Conservation (phyloP, 257 asterid genomes). For the Ilex aquifolium region DNA sequence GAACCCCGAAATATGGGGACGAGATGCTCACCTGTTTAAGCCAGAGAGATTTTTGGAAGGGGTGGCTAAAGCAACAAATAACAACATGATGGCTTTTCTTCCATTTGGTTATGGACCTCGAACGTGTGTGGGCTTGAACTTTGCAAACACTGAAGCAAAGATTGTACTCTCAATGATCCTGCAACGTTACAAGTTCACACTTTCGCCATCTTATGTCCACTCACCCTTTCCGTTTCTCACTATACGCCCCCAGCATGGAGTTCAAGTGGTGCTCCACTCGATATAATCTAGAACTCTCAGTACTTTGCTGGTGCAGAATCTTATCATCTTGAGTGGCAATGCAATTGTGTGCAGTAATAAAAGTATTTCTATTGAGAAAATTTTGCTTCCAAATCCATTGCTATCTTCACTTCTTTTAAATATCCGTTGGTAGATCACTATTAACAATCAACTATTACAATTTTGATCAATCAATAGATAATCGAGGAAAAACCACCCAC, state of each 20-base stretch:
- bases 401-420: too few relatives aligned
- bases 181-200: not conserved
- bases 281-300: not conserved
- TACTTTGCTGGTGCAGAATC: too few relatives aligned
- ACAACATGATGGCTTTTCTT: constrained; percentile 9
- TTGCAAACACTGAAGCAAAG: constrained; percentile 16
- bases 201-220: constrained; percentile 2
- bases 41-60: constrained; percentile 15
- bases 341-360: too few relatives aligned
- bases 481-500: too few relatives aligned
- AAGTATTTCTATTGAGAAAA: too few relatives aligned
- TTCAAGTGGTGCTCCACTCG: constrained; percentile 11
- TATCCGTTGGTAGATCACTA: too few relatives aligned
- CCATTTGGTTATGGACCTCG: constrained; percentile 28
- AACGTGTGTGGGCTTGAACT: constrained; percentile 25
- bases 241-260: constrained; percentile 16
- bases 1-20: constrained; percentile 17
- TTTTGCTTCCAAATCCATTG: too few relatives aligned
- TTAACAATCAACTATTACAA: too few relatives aligned
- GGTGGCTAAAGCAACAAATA: constrained; percentile 19
- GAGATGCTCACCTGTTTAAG: constrained; percentile 1
- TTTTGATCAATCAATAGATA: too few relatives aligned
- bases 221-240: constrained; percentile 8
- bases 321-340: too few relatives aligned
- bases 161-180: constrained; percentile 18